These are phyloP conservation scores for Conoideocrella luteorostrata DNA, from an alignment of 2,329 filamentous ascomycete species.

Conservation along the genomic window DNA sequence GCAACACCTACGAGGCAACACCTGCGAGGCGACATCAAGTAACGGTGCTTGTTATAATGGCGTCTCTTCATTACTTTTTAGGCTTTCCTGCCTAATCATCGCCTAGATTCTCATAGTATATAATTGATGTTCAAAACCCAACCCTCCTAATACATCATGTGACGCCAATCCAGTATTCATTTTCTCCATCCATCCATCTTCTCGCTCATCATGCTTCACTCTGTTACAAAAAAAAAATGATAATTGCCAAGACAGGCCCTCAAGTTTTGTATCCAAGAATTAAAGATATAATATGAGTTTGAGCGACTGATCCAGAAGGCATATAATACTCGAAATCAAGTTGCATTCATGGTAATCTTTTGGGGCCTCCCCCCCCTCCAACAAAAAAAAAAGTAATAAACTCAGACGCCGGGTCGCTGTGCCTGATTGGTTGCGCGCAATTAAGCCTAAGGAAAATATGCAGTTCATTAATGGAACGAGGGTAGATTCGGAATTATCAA, in stretches of 20 bases:
- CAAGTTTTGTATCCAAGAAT: background rate
- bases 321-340: too few relatives aligned
- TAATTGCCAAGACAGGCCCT: background rate
- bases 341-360: too few relatives aligned
- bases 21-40: too few relatives aligned
- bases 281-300: too few relatives aligned
- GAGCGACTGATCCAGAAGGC: too few relatives aligned
- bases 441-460: background rate
- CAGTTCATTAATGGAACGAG: background rate
- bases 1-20: too few relatives aligned
- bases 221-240: background rate
- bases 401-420: constrained; percentile 16
- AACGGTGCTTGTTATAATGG: too few relatives aligned
- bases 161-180: background rate
- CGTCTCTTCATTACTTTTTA: constrained; percentile 1
- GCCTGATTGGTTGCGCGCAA: constrained; percentile 3
- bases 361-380: background rate
- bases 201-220: constrained; percentile 1
- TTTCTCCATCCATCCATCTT: background rate
- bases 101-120: too few relatives aligned
- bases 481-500: background rate
- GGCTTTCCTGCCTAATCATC: too few relatives aligned
- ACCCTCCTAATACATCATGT: background rate
- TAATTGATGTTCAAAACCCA: background rate
- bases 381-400: background rate